These are phyloP conservation scores for Cylindrotheca fusiformis DNA, from an alignment of 108 stramenopile genomes.

Conservation along the genomic window DNA sequence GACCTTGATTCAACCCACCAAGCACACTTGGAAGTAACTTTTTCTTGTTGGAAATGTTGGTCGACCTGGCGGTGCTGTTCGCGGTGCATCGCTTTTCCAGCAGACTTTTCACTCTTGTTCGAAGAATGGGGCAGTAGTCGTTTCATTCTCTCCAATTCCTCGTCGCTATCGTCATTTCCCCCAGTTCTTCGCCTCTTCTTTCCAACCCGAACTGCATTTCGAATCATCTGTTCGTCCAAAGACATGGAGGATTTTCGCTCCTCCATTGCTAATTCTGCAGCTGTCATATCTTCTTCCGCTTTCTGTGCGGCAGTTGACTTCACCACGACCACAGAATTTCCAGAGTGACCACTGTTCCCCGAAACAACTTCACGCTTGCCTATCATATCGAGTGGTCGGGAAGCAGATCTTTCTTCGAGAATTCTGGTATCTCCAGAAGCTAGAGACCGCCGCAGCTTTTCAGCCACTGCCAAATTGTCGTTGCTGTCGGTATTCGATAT, in stretches of 20 bases:
- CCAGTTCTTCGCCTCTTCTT: slow-evolving; percentile 16
- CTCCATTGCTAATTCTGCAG: slow-evolving; percentile 43
- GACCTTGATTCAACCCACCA: slow-evolving; percentile 76
- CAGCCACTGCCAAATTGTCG: slow-evolving; percentile 53
- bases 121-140: slow-evolving; percentile 12
- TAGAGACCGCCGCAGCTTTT: slow-evolving; percentile 39
- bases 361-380: not conserved
- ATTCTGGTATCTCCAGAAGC: slow-evolving; percentile 17
- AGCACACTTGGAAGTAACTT: slow-evolving; percentile 55
- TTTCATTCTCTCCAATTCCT: slow-evolving; percentile 28
- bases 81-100: slow-evolving; percentile 22
- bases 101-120: slow-evolving; percentile 6
- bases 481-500: not conserved
- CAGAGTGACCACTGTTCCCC: not conserved
- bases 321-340: not conserved
- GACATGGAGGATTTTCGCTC: slow-evolving; percentile 23
- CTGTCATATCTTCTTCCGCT: slow-evolving; percentile 50
- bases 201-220: slow-evolving; percentile 54
- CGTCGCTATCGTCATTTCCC: slow-evolving; percentile 18
- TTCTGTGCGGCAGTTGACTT: slow-evolving; percentile 14
- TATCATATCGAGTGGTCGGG: slow-evolving; percentile 3
- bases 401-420: not conserved
- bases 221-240: slow-evolving; percentile 66
- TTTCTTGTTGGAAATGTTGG: slow-evolving; percentile 40
- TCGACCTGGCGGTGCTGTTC: slow-evolving; percentile 40